phyloP scores from a whole-genome alignment of 2,329 filamentous ascomycete genomes.

The Alternaria conjuncta region DNA sequence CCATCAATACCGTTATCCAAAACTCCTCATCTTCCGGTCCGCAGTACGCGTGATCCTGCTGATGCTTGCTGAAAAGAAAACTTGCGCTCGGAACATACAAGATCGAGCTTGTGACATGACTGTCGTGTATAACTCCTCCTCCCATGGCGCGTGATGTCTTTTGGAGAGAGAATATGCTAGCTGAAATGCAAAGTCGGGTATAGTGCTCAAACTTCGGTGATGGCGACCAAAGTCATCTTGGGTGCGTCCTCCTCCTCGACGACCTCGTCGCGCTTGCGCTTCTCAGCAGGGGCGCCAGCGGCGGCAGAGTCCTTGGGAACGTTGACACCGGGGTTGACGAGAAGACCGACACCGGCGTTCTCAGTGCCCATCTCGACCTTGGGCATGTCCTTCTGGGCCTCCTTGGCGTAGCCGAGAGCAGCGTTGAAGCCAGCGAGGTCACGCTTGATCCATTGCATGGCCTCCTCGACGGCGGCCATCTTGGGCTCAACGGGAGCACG shows the following conservation, averaged over 20 bases:
- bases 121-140: background rate
- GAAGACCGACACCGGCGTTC: constrained; percentile 51
- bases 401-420: constrained; percentile 56
- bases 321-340: constrained; percentile 48
- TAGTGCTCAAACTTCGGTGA: constrained; percentile 44
- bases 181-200: background rate
- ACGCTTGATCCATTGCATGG: constrained; percentile 53
- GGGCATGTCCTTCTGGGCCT: constrained; percentile 55
- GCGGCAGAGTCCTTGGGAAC: constrained; percentile 48
- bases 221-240: constrained; percentile 50
- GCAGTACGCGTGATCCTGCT: constrained; percentile 4
- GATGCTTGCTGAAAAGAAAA: constrained; percentile 15
- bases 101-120: background rate
- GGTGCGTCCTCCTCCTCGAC: constrained; percentile 40
- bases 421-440: constrained; percentile 58
- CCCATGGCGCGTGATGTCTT: background rate
- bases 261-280: constrained; percentile 37
- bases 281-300: constrained; percentile 30
- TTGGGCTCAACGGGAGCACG: constrained; percentile 32
- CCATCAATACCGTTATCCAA: background rate
- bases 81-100: background rate
- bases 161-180: background rate
- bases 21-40: constrained; percentile 16
- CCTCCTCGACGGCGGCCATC: constrained; percentile 41
- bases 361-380: constrained; percentile 59